These are phyloP conservation scores for Colletotrichum sojae DNA, from an alignment of 2,329 filamentous ascomycete genomes.

Conservation along the genomic window DNA sequence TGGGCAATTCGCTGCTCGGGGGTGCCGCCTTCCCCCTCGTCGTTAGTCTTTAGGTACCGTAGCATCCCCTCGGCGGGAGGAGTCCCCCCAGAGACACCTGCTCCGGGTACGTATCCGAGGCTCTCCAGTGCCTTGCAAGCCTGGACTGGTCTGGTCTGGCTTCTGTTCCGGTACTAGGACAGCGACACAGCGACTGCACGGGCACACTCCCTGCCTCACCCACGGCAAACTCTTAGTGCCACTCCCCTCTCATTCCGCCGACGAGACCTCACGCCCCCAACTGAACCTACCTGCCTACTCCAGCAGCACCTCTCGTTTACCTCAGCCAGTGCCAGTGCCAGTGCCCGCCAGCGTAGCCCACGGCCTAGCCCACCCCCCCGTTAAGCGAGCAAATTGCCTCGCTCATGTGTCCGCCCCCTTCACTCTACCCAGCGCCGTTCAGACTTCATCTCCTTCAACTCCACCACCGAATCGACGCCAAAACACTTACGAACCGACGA, in stretches of 20 bases:
- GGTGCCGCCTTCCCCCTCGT: conserved; percentile 22
- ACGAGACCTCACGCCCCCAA: conserved; percentile 7
- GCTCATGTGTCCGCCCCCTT: conserved; percentile 41
- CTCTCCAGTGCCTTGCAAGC: conserved; percentile 1
- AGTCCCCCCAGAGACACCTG: no score
- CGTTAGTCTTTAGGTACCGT: conserved; percentile 13
- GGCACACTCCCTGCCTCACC: conserved; percentile 15
- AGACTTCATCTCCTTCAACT: conserved; percentile 43
- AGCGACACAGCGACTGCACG: background rate
- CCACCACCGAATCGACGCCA: conserved; percentile 39
- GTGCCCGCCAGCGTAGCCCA: conserved; percentile 33
- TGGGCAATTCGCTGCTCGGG: conserved; percentile 24
- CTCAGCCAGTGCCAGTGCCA: conserved; percentile 32
- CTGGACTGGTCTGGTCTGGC: background rate
- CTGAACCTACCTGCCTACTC: conserved; percentile 22
- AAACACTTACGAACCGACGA: conserved; percentile 38
- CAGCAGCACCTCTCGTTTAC: conserved; percentile 1
- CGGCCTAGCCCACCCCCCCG: conserved; percentile 31
- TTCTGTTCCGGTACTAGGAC: conserved; percentile 23
- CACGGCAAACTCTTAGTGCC: conserved; percentile 39
- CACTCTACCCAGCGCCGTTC: conserved; percentile 41
- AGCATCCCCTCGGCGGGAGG: no score
- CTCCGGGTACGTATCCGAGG: background rate
- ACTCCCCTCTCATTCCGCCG: conserved; percentile 15
- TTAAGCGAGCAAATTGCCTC: conserved; percentile 42